These are phyloP conservation scores for Leucocoprinus birnbaumii DNA, from an alignment of 768 basidiomycete genomes.

Conservation along the genomic window DNA sequence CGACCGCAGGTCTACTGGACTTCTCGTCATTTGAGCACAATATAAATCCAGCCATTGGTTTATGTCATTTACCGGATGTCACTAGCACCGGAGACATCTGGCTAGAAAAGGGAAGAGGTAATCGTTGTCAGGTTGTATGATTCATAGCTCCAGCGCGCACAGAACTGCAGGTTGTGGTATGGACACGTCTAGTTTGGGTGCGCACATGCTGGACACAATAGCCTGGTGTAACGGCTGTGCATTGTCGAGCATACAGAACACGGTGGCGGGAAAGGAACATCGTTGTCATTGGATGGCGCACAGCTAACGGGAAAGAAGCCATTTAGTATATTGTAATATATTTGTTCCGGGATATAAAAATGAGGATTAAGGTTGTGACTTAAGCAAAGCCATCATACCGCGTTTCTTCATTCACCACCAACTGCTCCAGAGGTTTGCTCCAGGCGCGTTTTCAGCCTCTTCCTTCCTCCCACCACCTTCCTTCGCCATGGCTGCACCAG, in stretches of 20 bases:
- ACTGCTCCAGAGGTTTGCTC: constrained; percentile 9
- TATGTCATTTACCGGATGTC: background rate
- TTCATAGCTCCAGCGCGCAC: background rate
- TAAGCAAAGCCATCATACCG: constrained; percentile 27
- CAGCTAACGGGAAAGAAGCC: constrained; percentile 2
- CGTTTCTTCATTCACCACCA: constrained; percentile 27
- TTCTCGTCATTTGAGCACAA: constrained; percentile 1
- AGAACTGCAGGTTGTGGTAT: background rate
- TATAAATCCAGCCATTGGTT: background rate
- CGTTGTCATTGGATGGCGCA: background rate
- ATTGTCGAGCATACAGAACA: background rate
- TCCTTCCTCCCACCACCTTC: constrained; percentile 24
- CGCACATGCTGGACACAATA: background rate
- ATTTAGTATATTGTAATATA: constrained; percentile 41
- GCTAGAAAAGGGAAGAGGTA: background rate
- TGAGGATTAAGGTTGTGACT: constrained; percentile 35
- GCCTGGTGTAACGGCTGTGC: background rate
- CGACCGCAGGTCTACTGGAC: background rate
- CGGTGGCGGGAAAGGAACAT: too few species aligned
- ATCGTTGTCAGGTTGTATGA: constrained; percentile 3
- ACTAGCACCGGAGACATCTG: background rate
- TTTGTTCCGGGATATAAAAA: constrained; percentile 44
- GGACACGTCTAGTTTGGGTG: background rate
- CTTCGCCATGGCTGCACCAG: constrained; percentile 35
- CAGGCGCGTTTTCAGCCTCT: constrained; percentile 9